These are phyloP conservation scores for Quercus aquifolioides DNA, from an alignment of 306 rosid species.

Conservation along the genomic window DNA sequence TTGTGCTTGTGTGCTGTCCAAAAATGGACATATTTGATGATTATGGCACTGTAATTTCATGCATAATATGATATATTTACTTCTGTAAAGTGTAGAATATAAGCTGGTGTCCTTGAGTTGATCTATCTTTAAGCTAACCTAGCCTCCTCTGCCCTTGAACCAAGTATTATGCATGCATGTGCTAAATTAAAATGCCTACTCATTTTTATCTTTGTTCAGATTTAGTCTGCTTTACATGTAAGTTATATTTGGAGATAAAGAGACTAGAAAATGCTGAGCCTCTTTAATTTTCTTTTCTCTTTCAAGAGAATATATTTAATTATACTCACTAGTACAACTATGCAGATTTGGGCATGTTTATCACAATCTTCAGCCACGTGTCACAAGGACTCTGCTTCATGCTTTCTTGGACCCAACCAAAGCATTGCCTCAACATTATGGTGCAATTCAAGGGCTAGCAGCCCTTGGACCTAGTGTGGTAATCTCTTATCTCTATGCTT, in stretches of 20 bases:
- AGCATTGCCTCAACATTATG: constrained; percentile 84
- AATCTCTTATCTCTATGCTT: constrained; percentile 27
- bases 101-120: neutral
- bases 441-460: constrained; percentile 87
- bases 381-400: constrained; percentile 80
- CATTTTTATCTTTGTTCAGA: neutral
- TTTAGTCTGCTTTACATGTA: neutral
- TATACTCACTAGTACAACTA: constrained; percentile 13
- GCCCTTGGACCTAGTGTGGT: constrained; percentile 86
- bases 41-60: too few species aligned
- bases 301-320: neutral
- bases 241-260: neutral
- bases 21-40: too few species aligned
- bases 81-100: neutral
- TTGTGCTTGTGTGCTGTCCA: neutral
- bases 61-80: neutral
- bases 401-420: constrained; percentile 86
- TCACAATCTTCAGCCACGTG: constrained; percentile 83
- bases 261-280: neutral
- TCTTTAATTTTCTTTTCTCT: neutral
- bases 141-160: neutral
- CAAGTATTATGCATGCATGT: neutral
- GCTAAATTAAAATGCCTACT: neutral
- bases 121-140: neutral
- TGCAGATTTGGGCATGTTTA: constrained; percentile 86